Base-by-base conservation (phyloP, 768 basidiomycete species). In the Asterophora lycoperdoides region DNA sequence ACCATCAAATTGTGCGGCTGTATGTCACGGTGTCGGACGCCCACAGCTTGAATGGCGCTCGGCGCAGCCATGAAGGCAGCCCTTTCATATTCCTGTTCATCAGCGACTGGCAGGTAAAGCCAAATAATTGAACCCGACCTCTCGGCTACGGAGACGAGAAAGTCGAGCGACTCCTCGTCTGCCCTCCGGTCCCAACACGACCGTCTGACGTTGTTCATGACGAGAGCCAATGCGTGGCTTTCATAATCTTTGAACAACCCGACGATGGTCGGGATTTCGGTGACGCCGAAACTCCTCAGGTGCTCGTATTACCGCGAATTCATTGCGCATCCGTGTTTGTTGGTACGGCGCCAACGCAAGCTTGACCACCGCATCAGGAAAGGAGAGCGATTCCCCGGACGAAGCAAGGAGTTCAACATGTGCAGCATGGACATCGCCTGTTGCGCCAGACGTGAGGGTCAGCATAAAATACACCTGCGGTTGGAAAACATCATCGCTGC, bases 11-110 rank as follows among this genome's bases (percentile, higher is more conserved):
- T 66, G 10, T 53, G 29, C 4, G 53, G 41, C 8, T 61, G 58
- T 13, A 66, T 42, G 42, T 66, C 65, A 20, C 58, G 44, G 36
- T 66, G 60, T 15, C 54, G 48, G 8, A 65, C 55, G 23, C 57
- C 58, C 11, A 59, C 61, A 4, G 49, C 36, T 19, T 66, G 64
- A 11, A 64, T 60, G 4, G 55, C 51, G 26, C 51, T 39, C 18
- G 65, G 41, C 14, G 52, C 52, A 1, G 32, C 15, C 4, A 54
- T 28, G 17, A 54, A 60, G 9, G 46, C 36, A n/a, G 48, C 28
- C 35, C 61, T 64, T 5, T 33, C 46, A 11, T 32, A 10, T 4
- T n/a, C 26, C 5, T 14, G 10, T 5, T 48, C 17, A 47, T 39
- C 8, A 3, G 19, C 20, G 19, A 33, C 38, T n/a, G 2, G 26